Conservation (phyloP, 176 grass and related monocot species). For the Lolium multiflorum region DNA sequence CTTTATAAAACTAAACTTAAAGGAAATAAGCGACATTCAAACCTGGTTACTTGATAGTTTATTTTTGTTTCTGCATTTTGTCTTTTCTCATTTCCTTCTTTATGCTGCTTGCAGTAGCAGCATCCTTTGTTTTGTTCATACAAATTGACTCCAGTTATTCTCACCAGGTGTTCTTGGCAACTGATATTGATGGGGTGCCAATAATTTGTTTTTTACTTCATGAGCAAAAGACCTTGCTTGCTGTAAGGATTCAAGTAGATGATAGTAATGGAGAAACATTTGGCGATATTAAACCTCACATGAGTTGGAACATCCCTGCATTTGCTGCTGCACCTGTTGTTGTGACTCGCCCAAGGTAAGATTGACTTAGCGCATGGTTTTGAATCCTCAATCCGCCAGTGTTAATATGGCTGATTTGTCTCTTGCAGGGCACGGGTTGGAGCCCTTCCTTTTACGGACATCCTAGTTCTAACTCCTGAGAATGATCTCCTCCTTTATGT, state of each 20-base stretch:
- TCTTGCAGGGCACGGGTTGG: conserved; percentile 74
- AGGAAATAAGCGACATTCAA: background rate
- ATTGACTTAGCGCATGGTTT: conserved; percentile 53
- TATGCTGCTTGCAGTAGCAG: conserved; percentile 9
- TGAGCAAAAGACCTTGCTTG: conserved; percentile 83
- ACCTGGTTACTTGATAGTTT: conserved; percentile 12
- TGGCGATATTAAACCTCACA: conserved; percentile 76
- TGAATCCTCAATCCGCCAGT: conserved; percentile 10
- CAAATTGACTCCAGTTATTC: conserved; percentile 36
- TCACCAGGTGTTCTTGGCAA: conserved; percentile 85
- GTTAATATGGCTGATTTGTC: conserved; percentile 40
- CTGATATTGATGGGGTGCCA: conserved; percentile 87
- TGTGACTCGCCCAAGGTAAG: conserved; percentile 90
- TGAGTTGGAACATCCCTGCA: conserved; percentile 89
- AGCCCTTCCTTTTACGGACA: conserved; percentile 79
- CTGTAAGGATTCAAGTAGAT: conserved; percentile 77
- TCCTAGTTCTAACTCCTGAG: conserved; percentile 74
- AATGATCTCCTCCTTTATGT: conserved; percentile 92
- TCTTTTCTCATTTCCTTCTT: conserved; percentile 11
- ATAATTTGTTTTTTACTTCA: conserved; percentile 83
- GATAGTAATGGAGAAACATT: conserved; percentile 58
- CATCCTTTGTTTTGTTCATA: conserved; percentile 31
- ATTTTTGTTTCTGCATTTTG: conserved; percentile 12
- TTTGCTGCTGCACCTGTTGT: conserved; percentile 77
- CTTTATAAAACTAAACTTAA: background rate